phyloP scores from a whole-genome alignment of 1,284 basidiomycete genomes.

The Ustilago esculenta region DNA sequence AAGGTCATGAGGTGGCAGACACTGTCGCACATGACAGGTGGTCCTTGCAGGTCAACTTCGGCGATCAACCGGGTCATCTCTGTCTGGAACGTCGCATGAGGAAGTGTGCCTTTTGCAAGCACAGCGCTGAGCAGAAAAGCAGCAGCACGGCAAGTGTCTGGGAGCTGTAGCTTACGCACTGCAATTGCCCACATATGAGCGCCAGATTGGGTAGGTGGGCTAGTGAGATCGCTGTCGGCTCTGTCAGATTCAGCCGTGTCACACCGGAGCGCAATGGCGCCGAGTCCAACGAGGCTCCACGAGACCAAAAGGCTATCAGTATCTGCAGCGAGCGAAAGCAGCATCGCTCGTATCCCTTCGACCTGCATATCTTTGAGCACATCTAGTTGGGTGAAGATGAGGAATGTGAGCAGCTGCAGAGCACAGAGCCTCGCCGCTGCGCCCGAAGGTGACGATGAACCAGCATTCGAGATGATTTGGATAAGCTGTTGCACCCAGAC shows the following conservation, averaged over 20 bases:
- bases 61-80: slow-evolving; percentile 21
- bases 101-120: slow-evolving; percentile 3
- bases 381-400: slow-evolving; percentile 8
- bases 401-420: slow-evolving; percentile 24
- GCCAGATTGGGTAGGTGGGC: not conserved
- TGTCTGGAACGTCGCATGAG: slow-evolving; percentile 7
- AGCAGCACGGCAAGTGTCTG: slow-evolving; percentile 21
- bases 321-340: slow-evolving; percentile 10
- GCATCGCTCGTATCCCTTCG: not conserved
- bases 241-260: not conserved
- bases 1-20: slow-evolving; percentile 35
- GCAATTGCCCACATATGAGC: slow-evolving; percentile 22
- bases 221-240: not conserved
- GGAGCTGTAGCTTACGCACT: slow-evolving; percentile 19
- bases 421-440: slow-evolving; percentile 9
- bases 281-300: slow-evolving; percentile 22
- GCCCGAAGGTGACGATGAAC: not conserved
- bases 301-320: slow-evolving; percentile 11
- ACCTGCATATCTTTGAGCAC: slow-evolving; percentile 3
- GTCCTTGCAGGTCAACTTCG: slow-evolving; percentile 43
- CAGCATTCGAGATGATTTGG: not conserved
- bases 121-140: slow-evolving; percentile 23
- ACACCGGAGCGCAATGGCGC: not conserved
- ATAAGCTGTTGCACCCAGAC: slow-evolving; percentile 2
- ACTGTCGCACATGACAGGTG: slow-evolving; percentile 27